phyloP scores from a whole-genome alignment of 176 grass and related monocot species.

The Tuctoria greenei region DNA sequence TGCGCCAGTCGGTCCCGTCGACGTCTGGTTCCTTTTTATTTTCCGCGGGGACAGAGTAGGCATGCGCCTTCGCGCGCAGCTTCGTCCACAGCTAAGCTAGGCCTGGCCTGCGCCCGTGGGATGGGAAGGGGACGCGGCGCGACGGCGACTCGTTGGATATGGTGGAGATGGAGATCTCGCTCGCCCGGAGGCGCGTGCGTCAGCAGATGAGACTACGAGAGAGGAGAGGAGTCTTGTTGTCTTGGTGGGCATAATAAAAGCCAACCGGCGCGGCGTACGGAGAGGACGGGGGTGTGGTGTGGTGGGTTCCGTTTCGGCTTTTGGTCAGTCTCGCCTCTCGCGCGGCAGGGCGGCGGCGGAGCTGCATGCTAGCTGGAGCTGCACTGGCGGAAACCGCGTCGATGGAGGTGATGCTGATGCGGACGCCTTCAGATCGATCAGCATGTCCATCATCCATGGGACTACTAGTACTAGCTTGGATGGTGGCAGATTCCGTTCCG shows the following conservation, averaged over 20 bases:
- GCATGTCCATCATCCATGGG: not conserved
- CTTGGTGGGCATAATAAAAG: not conserved
- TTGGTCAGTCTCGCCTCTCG: not conserved
- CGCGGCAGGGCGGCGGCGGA: too few relatives aligned
- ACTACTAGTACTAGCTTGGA: not conserved
- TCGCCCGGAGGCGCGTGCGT: not conserved
- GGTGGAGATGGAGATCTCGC: not conserved
- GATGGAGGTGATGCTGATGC: slow-evolving; percentile 21
- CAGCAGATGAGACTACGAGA: slow-evolving; percentile 2
- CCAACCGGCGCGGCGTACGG: slow-evolving; percentile 23
- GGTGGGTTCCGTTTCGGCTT: not conserved
- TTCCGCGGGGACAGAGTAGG: not conserved
- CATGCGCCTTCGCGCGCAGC: slow-evolving; percentile 45
- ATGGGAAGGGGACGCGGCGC: slow-evolving; percentile 7
- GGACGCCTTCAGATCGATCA: slow-evolving; percentile 2
- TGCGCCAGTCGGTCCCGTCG: not conserved
- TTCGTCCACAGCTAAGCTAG: slow-evolving; percentile 24
- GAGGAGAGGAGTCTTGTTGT: not conserved
- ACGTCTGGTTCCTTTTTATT: not conserved
- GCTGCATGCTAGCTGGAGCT: slow-evolving; percentile 72
- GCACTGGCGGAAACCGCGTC: slow-evolving; percentile 68
- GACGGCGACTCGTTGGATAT: slow-evolving; percentile 25
- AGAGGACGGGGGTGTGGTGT: not conserved
- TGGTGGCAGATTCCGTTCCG: not conserved
- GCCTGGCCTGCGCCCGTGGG: too few relatives aligned